phyloP scores from a whole-genome alignment of 108 stramenopile species.

The Schizochytrium sp. region DNA sequence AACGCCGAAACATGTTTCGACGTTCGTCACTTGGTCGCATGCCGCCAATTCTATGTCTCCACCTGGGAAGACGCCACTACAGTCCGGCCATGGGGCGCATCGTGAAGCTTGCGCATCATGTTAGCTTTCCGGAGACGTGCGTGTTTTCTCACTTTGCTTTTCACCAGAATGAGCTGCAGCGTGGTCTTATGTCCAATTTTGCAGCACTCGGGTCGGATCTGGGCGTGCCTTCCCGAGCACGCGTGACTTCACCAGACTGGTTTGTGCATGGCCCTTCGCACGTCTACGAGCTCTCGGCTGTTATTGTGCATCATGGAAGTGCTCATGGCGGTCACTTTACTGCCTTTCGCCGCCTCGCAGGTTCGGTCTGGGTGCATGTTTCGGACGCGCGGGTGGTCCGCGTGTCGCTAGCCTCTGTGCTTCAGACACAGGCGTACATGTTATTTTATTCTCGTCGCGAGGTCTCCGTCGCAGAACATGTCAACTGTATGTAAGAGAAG shows the following conservation, averaged over 20 bases:
- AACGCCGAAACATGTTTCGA: neutral
- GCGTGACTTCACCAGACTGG: neutral
- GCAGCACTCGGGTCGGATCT: neutral
- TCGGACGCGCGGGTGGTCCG: neutral
- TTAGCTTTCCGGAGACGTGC: neutral
- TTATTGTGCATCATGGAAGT: neutral
- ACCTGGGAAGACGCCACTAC: neutral
- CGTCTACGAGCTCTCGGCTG: neutral
- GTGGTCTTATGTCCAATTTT: neutral
- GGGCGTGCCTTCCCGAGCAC: too few relatives aligned
- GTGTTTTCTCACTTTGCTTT: neutral
- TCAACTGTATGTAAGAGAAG: neutral
- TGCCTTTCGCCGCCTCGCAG: neutral
- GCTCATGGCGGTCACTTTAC: conserved; percentile 14
- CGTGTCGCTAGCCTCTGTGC: neutral
- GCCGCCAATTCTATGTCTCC: neutral
- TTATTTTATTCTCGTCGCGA: neutral
- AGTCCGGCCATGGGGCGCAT: neutral
- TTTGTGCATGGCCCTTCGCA: neutral
- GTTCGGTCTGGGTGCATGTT: neutral
- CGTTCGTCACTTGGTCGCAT: neutral
- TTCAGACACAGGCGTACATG: neutral
- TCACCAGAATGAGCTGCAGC: neutral
- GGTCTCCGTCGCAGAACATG: neutral
- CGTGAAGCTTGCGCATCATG: neutral